These are phyloP conservation scores for Dactylis glomerata DNA, from an alignment of 176 grass and related monocot species.

Conservation along the genomic window DNA sequence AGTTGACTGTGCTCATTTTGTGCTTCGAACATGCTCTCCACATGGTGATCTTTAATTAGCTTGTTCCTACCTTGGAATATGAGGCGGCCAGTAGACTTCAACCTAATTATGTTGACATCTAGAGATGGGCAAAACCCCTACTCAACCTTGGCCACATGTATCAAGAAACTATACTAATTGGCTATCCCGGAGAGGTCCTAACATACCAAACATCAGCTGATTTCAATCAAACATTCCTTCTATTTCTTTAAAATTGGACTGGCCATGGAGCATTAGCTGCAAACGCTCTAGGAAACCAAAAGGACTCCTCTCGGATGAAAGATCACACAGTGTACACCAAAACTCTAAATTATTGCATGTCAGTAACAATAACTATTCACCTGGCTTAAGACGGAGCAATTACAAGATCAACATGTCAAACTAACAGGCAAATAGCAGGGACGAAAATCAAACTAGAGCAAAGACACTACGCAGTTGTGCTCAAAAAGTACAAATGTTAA, in stretches of 20 bases:
- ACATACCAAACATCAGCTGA: neutral
- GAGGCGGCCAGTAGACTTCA: too few relatives aligned
- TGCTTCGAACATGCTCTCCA: too few relatives aligned
- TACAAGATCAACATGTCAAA: neutral
- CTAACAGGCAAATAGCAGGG: neutral
- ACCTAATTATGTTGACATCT: too few relatives aligned
- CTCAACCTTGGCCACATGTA: neutral
- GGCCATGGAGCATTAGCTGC: neutral
- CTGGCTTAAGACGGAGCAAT: neutral
- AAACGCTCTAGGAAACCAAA: neutral
- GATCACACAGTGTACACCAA: neutral
- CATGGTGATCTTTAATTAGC: too few relatives aligned
- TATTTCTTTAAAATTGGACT: neutral
- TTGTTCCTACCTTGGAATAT: too few relatives aligned
- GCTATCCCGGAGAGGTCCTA: neutral
- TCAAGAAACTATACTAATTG: neutral
- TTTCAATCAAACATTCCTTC: slow-evolving; percentile 8
- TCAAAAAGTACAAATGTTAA: neutral
- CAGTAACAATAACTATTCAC: neutral
- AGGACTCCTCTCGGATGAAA: neutral
- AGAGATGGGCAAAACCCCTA: too few relatives aligned
- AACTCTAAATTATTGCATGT: neutral
- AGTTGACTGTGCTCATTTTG: too few relatives aligned
- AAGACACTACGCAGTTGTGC: neutral
- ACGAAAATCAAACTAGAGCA: neutral